phyloP scores from a whole-genome alignment of 495 filamentous ascomycete species.

The Lasiosphaeriaceae sp. region DNA sequence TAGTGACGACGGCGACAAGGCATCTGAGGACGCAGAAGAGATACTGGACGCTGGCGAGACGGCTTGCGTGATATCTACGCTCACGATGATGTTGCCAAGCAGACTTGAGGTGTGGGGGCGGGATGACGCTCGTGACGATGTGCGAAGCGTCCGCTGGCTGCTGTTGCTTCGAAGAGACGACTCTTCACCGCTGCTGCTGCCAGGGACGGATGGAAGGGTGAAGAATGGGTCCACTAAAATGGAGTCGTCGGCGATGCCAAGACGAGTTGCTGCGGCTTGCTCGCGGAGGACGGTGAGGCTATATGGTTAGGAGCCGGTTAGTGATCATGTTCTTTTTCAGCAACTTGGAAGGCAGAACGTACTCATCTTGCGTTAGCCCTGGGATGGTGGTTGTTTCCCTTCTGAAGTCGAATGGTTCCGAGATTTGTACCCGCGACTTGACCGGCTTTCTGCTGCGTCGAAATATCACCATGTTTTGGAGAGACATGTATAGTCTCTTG shows the following conservation, averaged over 20 bases:
- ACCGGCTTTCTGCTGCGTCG: conserved; percentile 15
- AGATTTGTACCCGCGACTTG: conserved; percentile 25
- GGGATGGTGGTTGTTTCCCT: conserved; percentile 33
- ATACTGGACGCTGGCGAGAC: no score
- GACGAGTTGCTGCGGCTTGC: conserved; percentile 36
- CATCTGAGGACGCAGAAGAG: no score
- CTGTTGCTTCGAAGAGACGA: no score
- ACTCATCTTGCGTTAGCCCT: conserved; percentile 43
- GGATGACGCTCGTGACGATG: no score
- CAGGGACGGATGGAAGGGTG: background rate
- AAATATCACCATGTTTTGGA: conserved; percentile 19
- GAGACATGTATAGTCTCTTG: conserved; percentile 21
- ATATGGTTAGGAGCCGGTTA: background rate
- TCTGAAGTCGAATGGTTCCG: conserved; percentile 45
- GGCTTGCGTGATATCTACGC: no score
- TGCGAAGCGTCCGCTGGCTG: no score
- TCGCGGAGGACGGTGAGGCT: conserved; percentile 39
- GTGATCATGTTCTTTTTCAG: no score
- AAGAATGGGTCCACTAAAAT: background rate
- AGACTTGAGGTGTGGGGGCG: no score
- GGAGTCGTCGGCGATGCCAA: conserved; percentile 24
- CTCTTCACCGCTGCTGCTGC: background rate
- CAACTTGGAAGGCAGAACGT: conserved; percentile 12
- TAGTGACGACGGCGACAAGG: no score
- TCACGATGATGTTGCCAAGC: no score